Conservation (phyloP, 1,139 yeast genomes). For the Nadsonia commutata region DNA sequence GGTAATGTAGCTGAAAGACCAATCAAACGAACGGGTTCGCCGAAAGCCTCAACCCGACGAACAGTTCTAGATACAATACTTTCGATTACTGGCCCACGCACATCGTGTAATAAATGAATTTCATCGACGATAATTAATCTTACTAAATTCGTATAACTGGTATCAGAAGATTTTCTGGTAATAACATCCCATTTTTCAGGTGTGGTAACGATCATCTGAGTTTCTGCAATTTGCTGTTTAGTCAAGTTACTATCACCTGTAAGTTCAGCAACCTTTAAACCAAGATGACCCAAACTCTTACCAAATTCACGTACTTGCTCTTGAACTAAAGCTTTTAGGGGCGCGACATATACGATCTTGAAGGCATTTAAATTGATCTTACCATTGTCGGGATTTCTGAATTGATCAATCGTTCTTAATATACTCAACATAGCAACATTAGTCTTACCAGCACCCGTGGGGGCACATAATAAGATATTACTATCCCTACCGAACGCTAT, state of each 20-base stretch:
- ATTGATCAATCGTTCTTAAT: constrained; percentile 44
- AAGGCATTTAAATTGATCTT: constrained; percentile 39
- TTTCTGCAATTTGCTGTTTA: constrained; percentile 57
- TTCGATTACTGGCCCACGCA: constrained; percentile 90
- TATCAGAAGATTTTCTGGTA: constrained; percentile 62
- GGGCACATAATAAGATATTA: constrained; percentile 80
- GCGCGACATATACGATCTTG: constrained; percentile 84
- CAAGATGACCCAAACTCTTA: constrained; percentile 51
- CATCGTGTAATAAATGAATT: constrained; percentile 84
- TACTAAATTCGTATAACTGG: constrained; percentile 48
- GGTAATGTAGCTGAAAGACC: constrained; percentile 94
- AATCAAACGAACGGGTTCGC: constrained; percentile 47
- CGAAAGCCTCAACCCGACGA: constrained; percentile 32
- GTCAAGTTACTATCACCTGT: constrained; percentile 84
- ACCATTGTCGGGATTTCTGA: constrained; percentile 33
- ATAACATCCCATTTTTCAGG: constrained; percentile 97
- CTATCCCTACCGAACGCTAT: constrained; percentile 56
- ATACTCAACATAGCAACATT: constrained; percentile 82
- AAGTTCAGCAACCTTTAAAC: constrained; percentile 66
- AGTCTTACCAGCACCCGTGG: constrained; percentile 98
- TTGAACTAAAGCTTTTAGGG: constrained; percentile 85
- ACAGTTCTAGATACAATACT: constrained; percentile 68
- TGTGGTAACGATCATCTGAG: constrained; percentile 82
- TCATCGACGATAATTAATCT: constrained; percentile 79
- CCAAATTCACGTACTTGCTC: constrained; percentile 86